Evolutionary conservation across 306 rosid species (phyloP), one percentile per base, ranked within the genome.

Genomic region (Cucumis cinereus): DNA sequence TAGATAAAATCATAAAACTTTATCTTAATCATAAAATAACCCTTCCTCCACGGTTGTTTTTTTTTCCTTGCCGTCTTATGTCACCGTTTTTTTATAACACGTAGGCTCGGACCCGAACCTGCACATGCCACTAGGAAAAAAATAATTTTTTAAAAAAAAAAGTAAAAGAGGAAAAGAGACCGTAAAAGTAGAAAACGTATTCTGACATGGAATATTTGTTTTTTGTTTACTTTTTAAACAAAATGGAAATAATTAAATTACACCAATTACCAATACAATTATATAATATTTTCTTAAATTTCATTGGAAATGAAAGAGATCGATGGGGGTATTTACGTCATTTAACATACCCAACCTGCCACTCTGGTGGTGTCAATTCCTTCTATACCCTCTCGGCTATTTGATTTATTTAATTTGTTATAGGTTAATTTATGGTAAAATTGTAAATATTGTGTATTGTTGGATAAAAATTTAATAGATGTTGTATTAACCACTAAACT

Each of bases 71-170:
- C 33, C 67, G 28, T 14, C 50, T 5, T 2, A 50, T 10, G 76
- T 63, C 52, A 11, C 66, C 77, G 14, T 16, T 40, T 38, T 17
- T 0, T 30, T 30, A 12, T 14, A 4, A 79, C 71, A 53, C 40
- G 59, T 64, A 78, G 84, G 77, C 23, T 47, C 79, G 79, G 85
- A 23, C 23, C 81, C 84, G 81, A 69, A 33, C 72, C 86, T 74
- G 30, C 11, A 69, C 41, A 8, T 22, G 19, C 16, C 60, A 54
- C 41, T 1, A 3, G 47, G 47, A 24, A 20, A 23, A 40, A 4
- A 23, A 7, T 45, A 45, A 45, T 12, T 36, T 36, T n/a, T 36
- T 36, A 3, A 8, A 2, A 5, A 50, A 49, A 19, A 54, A 8
- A 0, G 3, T 15, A 0, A 41, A 28, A 19, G 0, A 2, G 24